Evolutionary conservation across 208 protist species (phyloP).

Genomic region (Trypanosoma boissoni): DNA sequence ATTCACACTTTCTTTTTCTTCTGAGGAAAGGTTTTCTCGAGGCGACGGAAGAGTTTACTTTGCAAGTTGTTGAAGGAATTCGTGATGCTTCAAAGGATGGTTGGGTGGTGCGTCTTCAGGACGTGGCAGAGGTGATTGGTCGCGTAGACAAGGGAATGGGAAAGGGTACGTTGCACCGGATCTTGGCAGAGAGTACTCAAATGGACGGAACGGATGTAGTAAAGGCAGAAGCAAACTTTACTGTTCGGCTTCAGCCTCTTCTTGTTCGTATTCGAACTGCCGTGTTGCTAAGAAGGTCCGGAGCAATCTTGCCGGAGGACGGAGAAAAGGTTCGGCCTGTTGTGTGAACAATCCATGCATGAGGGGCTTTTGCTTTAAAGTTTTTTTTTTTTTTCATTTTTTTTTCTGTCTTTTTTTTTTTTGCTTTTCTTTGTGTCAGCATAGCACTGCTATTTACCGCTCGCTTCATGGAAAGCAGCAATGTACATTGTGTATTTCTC

Average conservation of each 20-base stretch:
- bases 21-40: constrained; percentile 65
- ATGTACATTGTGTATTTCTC: too few relatives aligned
- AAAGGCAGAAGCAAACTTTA: constrained; percentile 34
- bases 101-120: constrained; percentile 39
- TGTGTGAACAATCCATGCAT: too few relatives aligned
- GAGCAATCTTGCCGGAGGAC: constrained; percentile 28
- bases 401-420: neutral
- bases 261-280: constrained; percentile 52
- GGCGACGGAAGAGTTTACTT: constrained; percentile 76
- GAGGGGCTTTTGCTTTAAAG: neutral
- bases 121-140: constrained; percentile 38
- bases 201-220: constrained; percentile 61
- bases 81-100: constrained; percentile 38
- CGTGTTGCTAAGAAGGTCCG: constrained; percentile 57
- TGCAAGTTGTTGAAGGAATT: constrained; percentile 64
- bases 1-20: constrained; percentile 64
- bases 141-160: constrained; percentile 41
- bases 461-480: too few relatives aligned
- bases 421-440: neutral
- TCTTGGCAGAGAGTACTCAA: constrained; percentile 58
- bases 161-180: constrained; percentile 38
- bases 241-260: constrained; percentile 44
- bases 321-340: too few relatives aligned
- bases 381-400: constrained; percentile 12
- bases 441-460: too few relatives aligned